Conservation (phyloP, 495 filamentous ascomycete genomes). For the Cercophora newfieldiana region DNA sequence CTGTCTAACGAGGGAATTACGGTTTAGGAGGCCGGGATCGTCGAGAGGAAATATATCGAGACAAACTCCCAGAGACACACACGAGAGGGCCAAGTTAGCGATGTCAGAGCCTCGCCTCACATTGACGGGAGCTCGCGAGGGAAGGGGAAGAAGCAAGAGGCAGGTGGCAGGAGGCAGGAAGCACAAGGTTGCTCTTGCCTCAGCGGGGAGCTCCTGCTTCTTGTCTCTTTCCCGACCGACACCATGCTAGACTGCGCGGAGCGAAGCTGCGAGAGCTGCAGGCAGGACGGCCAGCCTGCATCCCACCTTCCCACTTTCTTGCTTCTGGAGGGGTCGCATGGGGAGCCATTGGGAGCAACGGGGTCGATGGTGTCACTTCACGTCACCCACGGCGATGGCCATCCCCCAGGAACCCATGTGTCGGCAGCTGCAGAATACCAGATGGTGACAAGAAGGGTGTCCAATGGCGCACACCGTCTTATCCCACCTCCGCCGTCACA, state of each 20-base stretch:
- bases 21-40: neutral
- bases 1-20: neutral
- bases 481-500: neutral
- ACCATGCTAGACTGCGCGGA: neutral
- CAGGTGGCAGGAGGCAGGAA: neutral
- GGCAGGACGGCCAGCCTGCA: neutral
- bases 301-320: neutral
- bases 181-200: neutral
- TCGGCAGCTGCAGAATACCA: slow-evolving; percentile 10
- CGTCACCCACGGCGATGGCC: slow-evolving; percentile 7
- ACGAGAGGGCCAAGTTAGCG: neutral
- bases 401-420: neutral
- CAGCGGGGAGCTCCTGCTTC: slow-evolving; percentile 7
- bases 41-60: neutral
- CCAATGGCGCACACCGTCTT: slow-evolving; percentile 8
- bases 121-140: neutral
- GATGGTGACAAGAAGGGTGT: slow-evolving; percentile 10
- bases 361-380: slow-evolving; percentile 13
- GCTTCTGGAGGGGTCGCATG: neutral
- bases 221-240: neutral
- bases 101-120: neutral
- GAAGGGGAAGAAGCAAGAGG: neutral
- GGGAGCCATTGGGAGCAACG: neutral
- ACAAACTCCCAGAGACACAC: neutral
- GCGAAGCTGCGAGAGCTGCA: slow-evolving; percentile 8